Percentiles rank a stretch among this genome's conserved stretches.
These are phyloP conservation scores for Acanthochlamys bracteata DNA, from an alignment of 106 monocot species.

Conservation along the genomic window DNA sequence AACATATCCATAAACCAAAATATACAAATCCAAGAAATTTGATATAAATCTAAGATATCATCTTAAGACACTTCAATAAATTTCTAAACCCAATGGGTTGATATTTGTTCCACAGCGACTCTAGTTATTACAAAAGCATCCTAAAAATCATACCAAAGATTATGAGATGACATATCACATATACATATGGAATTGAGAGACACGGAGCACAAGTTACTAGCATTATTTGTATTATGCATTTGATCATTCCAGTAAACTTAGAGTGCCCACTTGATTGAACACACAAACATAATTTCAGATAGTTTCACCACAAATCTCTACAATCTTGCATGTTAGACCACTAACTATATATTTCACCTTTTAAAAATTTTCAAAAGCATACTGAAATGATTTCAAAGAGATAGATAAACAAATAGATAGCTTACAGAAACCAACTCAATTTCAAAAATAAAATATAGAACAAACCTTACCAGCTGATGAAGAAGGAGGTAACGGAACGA, in stretches of 20 bases:
- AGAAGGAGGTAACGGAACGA: slow-evolving; percentile 7
- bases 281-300: no score
- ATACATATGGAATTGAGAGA: no score
- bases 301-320: no score
- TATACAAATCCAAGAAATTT: not conserved
- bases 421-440: not conserved
- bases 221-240: no score
- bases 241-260: no score
- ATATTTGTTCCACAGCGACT: no score
- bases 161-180: no score
- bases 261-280: no score
- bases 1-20: not conserved
- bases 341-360: not conserved
- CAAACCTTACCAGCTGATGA: slow-evolving; percentile 14
- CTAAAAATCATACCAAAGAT: no score
- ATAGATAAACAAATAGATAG: not conserved
- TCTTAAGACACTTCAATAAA: not conserved
- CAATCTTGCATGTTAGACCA: not conserved
- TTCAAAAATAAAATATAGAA: not conserved
- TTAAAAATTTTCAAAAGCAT: not conserved
- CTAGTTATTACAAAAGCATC: no score
- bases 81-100: no score
- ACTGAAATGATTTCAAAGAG: not conserved
- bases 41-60: not conserved
- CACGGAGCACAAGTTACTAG: no score